Evolutionary conservation across 2,329 filamentous ascomycete species (phyloP).

Genomic region (Trichophyton simii): DNA sequence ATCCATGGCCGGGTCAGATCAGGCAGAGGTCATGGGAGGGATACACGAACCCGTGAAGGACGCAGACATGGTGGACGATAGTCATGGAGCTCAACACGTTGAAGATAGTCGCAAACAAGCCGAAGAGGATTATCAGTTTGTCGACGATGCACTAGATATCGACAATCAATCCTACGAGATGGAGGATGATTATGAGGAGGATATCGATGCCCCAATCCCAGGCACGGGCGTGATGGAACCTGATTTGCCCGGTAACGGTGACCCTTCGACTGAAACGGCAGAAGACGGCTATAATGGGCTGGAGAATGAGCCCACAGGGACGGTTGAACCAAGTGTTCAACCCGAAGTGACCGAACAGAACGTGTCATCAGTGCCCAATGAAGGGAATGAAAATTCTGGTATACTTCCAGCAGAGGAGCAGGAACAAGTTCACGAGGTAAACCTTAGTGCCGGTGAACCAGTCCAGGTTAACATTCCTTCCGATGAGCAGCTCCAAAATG

Average conservation of each 20-base stretch:
- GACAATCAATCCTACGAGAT: conserved; percentile 19
- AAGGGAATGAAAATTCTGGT: not conserved
- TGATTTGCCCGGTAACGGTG: not conserved
- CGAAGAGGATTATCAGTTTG: conserved; percentile 17
- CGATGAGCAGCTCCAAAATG: not conserved
- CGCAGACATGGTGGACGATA: conserved; percentile 38
- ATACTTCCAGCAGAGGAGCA: not conserved
- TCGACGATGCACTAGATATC: not conserved
- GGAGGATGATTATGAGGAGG: conserved; percentile 29
- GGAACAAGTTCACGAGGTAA: not conserved
- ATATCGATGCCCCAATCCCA: conserved; percentile 22
- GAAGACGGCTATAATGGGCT: not conserved
- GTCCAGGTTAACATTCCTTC: not conserved
- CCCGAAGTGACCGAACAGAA: not conserved
- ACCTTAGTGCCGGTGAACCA: not conserved
- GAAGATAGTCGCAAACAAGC: conserved; percentile 7
- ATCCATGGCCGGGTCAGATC: conserved; percentile 30
- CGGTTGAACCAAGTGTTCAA: not conserved
- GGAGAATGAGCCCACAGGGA: not conserved
- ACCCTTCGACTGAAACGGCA: not conserved
- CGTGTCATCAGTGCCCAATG: not conserved
- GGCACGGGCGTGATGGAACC: conserved; percentile 4
- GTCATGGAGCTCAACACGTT: conserved; percentile 17
- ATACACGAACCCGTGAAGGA: conserved; percentile 24
- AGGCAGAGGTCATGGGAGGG: conserved; percentile 21